Evolutionary conservation across 495 filamentous ascomycete genomes (phyloP), one percentile per base, ranked within the genome.

Genomic region (Lasiosphaeriaceae sp.): DNA sequence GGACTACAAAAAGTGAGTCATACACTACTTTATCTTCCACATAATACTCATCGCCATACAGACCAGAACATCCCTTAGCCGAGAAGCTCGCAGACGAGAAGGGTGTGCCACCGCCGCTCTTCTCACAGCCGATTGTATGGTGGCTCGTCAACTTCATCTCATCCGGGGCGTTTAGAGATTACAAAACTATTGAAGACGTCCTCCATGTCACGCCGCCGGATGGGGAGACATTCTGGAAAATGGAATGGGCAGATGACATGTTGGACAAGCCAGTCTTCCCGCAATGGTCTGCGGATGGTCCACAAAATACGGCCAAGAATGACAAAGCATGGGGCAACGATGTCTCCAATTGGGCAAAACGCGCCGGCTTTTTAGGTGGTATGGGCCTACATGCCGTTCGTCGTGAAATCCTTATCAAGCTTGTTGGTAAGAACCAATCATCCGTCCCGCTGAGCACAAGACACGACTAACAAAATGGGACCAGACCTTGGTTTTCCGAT

Each of bases 131-230:
- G 29, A 50, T 50, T 23, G 11, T 50, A 3, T 19, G 11, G 5
- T 50, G 48, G 48, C 17, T 50, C 4, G 31, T 17, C 14, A 50
- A 50, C 20, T n/a, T 50, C 31, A 50, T 50, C 17, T 50, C 23
- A 17, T 50, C 48, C 14, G 4, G 24, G 24, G 48, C 48, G 48
- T 17, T 34, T 35, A 35, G 11, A 17, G 48, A 47, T 19, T 47
- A 47, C 19, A 2, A 21, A 11, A 47, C n/a, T 22, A 22, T 47
- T 19, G 11, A 47, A 14, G 11, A 47, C 8, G 20, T 47, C 19
- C 45, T 47, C 19, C 11, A 19, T 19, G 11, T 47, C 11, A 22
- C 2, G 45, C 45, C 45, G 45, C 45, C 45, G 14, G 19, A 47
- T 2, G 19, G 19, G 2, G 45, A 22, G 14, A 19, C 2, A 3